Percentiles rank a stretch among this genome's conserved stretches.
Conservation (phyloP, 371 early-diverging fungal genomes). For the Mortierella sp. region DNA sequence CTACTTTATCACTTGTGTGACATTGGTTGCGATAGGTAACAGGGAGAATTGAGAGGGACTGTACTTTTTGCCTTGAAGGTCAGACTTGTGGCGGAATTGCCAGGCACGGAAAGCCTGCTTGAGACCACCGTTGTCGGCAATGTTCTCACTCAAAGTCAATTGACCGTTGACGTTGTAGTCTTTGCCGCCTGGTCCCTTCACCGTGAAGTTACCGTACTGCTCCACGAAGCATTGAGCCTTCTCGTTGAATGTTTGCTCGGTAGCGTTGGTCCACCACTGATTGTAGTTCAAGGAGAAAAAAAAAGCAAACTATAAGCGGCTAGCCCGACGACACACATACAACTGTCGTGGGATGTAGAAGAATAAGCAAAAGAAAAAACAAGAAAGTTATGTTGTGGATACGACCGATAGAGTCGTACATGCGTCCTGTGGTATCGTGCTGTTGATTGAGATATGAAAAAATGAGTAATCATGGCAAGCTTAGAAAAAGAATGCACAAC, state of each 20-base stretch:
- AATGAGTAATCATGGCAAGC: no score
- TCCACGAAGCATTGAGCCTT: slow-evolving; percentile 71
- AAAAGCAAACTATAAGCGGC: neutral
- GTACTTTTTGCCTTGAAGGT: slow-evolving; percentile 30
- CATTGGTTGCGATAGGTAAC: no score
- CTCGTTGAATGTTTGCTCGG: slow-evolving; percentile 63
- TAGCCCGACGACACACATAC: neutral
- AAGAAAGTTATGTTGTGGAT: slow-evolving; percentile 25
- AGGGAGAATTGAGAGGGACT: no score
- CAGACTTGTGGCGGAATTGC: slow-evolving; percentile 59
- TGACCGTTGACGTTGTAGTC: slow-evolving; percentile 64
- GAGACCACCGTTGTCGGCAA: slow-evolving; percentile 85
- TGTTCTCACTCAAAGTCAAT: slow-evolving; percentile 76
- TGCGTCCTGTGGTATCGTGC: slow-evolving; percentile 27
- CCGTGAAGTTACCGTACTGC: slow-evolving; percentile 64
- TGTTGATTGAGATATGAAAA: no score
- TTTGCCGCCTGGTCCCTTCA: slow-evolving; percentile 18
- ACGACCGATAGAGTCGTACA: slow-evolving; percentile 11
- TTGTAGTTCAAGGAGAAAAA: neutral
- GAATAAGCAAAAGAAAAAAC: no score
- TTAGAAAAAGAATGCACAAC: neutral
- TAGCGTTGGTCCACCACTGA: slow-evolving; percentile 79
- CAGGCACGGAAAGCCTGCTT: slow-evolving; percentile 60
- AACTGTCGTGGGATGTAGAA: no score
- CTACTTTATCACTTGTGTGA: no score